Percentiles rank a stretch among this genome's conserved stretches.
phyloP scores from a whole-genome alignment of 345 rosid genomes.

The Limnanthes douglasii region DNA sequence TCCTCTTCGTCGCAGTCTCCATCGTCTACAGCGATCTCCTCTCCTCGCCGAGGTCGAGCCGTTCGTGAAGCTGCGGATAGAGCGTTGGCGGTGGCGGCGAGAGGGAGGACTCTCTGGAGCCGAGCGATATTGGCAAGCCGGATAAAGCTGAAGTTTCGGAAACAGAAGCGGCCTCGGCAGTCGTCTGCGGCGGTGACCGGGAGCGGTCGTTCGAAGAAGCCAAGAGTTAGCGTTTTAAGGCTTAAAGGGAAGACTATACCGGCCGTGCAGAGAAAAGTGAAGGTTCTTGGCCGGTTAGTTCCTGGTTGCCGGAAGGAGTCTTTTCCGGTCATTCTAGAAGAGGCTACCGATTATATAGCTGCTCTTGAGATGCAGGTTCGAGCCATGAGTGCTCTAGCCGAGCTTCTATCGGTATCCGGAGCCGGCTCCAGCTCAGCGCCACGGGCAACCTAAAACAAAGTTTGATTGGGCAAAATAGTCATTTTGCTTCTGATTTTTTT shows the following conservation, averaged over 20 bases:
- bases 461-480: conserved; percentile 15
- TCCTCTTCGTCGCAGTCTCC: conserved; percentile 31
- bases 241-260: conserved; percentile 47
- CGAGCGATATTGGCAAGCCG: conserved; percentile 68
- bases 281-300: conserved; percentile 75
- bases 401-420: conserved; percentile 29
- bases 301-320: conserved; percentile 97
- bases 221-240: conserved; percentile 45
- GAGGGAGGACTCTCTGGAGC: conserved; percentile 84
- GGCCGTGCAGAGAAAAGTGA: conserved; percentile 70
- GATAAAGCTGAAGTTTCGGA: conserved; percentile 70
- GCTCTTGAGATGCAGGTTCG: conserved; percentile 98
- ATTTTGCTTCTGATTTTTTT: background rate
- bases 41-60: conserved; percentile 43
- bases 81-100: conserved; percentile 71
- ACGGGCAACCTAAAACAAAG: conserved; percentile 13
- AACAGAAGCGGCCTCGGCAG: conserved; percentile 36
- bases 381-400: conserved; percentile 70
- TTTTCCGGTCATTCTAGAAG: conserved; percentile 80
- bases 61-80: conserved; percentile 80
- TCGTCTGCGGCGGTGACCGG: conserved; percentile 11
- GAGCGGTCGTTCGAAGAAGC: conserved; percentile 38
- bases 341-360: conserved; percentile 84
- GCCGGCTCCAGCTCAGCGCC: conserved; percentile 18
- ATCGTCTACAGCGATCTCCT: conserved; percentile 60